Evolutionary conservation across 176 grass and related monocot species (phyloP).

Genomic region (Pontederia paniculata): DNA sequence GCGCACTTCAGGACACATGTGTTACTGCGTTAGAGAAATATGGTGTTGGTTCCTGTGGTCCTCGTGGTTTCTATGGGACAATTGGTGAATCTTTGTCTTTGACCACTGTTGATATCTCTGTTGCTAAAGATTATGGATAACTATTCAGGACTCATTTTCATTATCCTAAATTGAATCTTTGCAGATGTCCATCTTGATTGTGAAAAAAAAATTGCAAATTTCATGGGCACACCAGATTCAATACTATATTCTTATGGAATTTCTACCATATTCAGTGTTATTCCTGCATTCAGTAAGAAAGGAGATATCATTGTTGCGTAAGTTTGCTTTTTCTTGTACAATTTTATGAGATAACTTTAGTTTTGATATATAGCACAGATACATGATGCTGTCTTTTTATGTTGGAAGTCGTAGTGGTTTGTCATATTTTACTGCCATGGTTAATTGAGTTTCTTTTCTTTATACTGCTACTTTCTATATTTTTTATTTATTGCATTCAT

Average conservation of each 20-base stretch:
- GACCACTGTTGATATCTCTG: not conserved
- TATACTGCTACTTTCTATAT: no score
- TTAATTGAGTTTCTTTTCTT: no score
- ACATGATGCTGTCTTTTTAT: no score
- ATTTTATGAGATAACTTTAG: not conserved
- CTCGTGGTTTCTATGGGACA: slow-evolving; percentile 91
- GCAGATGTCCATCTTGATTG: slow-evolving; percentile 96
- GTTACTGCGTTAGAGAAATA: slow-evolving; percentile 90
- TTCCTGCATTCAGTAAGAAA: slow-evolving; percentile 97
- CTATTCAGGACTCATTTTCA: not conserved
- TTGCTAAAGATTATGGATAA: not conserved
- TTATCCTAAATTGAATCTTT: slow-evolving; percentile 12
- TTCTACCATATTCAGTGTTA: slow-evolving; percentile 94
- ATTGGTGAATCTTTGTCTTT: slow-evolving; percentile 43
- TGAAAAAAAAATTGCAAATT: slow-evolving; percentile 80
- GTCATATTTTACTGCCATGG: no score
- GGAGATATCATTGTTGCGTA: slow-evolving; percentile 88
- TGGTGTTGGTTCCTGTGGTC: slow-evolving; percentile 93
- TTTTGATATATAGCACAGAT: not conserved
- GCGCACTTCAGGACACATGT: slow-evolving; percentile 59
- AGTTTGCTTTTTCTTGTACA: slow-evolving; percentile 28
- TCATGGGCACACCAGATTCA: slow-evolving; percentile 76
- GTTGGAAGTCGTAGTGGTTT: no score
- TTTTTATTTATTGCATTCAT: no score
- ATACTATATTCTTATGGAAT: slow-evolving; percentile 94